Evolutionary conservation across 768 basidiomycete genomes (phyloP), one percentile per base, ranked within the genome.

Genomic region (Naganishia vaughanmartiniae): DNA sequence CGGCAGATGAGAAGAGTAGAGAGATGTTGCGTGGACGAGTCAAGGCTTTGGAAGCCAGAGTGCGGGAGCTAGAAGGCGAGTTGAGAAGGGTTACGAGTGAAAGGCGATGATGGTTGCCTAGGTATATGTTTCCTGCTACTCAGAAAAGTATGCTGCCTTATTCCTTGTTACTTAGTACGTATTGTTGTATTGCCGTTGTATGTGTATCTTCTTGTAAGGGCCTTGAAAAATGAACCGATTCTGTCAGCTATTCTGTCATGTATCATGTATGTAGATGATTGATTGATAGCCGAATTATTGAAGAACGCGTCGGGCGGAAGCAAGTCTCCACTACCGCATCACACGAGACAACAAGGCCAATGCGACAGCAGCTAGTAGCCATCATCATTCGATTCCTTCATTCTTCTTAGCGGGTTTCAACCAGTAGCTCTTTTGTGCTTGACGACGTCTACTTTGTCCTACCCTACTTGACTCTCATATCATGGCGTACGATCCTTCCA

Each of bases 11-110:
- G 60, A 63, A 63, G 26, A 63, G 60, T 17, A n/a, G 60, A 6
- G 60, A 63, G 39, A 63, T 63, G 60, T 45, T 63, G 60, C 60
- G 60, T 19, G 42, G 60, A 26, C 36, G 60, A 34, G 39, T 63
- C 60, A 63, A 63, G 60, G 60, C 60, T n/a, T 42, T 63, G n/a
- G 60, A 63, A 42, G 60, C 24, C 36, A 26, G 60, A 15, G 60
- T 63, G 42, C n/a, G 60, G 60, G 60, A 63, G 39, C 28, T 63
- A 42, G 60, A 63, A n/a, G 60, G 36, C 60, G 60, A 63, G 39
- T 63, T 63, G 60, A 46, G 60, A 28, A 42, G 60, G 26, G 39
- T 45, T 11, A 63, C 24, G 42, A 45, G 60, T 26, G 60, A 45
- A 42, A 42, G n/a, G 42, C 17, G 60, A 30, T 45, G 60, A 63